Evolutionary conservation across 139 green algal genomes (phyloP).

Genomic region (Microglena sp.): DNA sequence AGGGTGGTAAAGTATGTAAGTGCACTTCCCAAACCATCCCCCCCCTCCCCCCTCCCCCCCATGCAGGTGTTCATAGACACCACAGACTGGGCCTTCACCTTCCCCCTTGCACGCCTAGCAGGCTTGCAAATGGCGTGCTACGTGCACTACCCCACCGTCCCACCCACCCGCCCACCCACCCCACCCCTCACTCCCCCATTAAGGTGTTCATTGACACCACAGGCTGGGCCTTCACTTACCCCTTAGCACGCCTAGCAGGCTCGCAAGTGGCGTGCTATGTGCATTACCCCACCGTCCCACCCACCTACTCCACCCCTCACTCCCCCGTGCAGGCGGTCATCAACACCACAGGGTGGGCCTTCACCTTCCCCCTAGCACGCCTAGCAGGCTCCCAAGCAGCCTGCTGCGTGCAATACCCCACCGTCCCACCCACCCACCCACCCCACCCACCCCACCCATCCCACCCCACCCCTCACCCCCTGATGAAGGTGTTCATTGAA

Average conservation of each 20-base stretch:
- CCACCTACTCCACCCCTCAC: conserved; percentile 4
- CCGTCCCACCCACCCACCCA: no score
- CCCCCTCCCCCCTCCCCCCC: no score
- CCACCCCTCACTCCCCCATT: no score
- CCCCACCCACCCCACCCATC: no score
- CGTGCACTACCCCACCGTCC: conserved; percentile 91
- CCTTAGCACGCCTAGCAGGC: conserved; percentile 56
- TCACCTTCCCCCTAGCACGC: conserved; percentile 73
- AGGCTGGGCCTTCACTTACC: conserved; percentile 88
- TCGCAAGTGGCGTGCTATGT: conserved; percentile 45
- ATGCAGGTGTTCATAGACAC: conserved; percentile 88
- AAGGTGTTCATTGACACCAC: conserved; percentile 87
- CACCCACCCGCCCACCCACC: no score
- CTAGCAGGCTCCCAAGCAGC: conserved; percentile 54
- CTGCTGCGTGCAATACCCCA: conserved; percentile 92
- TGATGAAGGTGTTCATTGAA: conserved; percentile 82
- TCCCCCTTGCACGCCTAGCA: conserved; percentile 61
- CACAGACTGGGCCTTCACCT: conserved; percentile 84
- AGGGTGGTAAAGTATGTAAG: no score
- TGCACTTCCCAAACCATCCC: no score
- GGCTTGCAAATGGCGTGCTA: conserved; percentile 69
- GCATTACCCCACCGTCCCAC: no score
- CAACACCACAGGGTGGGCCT: conserved; percentile 90
- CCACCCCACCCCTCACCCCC: no score
- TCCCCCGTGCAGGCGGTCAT: conserved; percentile 63